Evolutionary conservation across 352 stramenopile genomes (phyloP).

Genomic region (Pythium rishiriense): DNA sequence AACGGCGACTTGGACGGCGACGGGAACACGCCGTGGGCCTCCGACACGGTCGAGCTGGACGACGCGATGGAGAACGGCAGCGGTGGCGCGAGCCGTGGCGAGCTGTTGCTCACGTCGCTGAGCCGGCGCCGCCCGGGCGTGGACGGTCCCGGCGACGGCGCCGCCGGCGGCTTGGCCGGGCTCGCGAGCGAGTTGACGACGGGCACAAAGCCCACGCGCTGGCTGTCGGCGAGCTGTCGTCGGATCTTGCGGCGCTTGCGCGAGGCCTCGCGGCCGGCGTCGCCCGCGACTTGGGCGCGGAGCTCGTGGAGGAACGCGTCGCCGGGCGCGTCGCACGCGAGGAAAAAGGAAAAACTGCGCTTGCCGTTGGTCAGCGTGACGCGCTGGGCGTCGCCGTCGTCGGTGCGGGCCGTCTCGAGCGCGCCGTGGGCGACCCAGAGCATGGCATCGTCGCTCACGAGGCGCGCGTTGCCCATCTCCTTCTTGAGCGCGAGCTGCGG

Average conservation of each 20-base stretch:
- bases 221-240: constrained; percentile 48
- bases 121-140: constrained; percentile 47
- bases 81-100: constrained; percentile 44
- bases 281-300: constrained; percentile 67
- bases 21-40: constrained; percentile 38
- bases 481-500: constrained; percentile 64
- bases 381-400: constrained; percentile 24
- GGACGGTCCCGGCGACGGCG: constrained; percentile 13
- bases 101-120: constrained; percentile 42
- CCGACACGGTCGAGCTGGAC: constrained; percentile 34
- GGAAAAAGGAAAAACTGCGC: constrained; percentile 65
- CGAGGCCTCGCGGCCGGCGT: constrained; percentile 45
- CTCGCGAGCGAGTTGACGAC: constrained; percentile 71
- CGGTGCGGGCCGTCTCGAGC: constrained; percentile 43
- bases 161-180: constrained; percentile 35
- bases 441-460: constrained; percentile 71
- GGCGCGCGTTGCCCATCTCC: constrained; percentile 75
- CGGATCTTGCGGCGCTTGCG: constrained; percentile 84
- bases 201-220: constrained; percentile 66
- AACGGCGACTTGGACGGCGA: constrained; percentile 44
- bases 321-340: constrained; percentile 36
- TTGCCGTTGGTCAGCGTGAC: constrained; percentile 61
- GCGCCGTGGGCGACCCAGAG: constrained; percentile 64
- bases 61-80: constrained; percentile 41
- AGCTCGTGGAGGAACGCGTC: constrained; percentile 69